phyloP scores from a whole-genome alignment of 768 basidiomycete species.

The Boletus insuetus region DNA sequence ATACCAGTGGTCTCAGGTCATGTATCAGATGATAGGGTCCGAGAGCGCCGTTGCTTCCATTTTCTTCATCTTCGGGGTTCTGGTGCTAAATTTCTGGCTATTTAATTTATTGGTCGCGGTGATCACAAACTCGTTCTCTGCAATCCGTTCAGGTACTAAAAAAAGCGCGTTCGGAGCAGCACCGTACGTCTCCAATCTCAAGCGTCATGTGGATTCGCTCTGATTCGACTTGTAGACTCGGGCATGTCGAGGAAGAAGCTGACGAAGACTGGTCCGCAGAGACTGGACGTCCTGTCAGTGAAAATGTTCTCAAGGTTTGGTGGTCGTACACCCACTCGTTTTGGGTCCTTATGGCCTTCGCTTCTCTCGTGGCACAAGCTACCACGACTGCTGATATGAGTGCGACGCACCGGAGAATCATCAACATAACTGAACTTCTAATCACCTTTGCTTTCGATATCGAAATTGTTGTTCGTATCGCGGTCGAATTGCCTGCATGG shows the following conservation, averaged over 20 bases:
- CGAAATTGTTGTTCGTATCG: slow-evolving; percentile 77
- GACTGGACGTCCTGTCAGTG: slow-evolving; percentile 41
- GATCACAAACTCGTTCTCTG: slow-evolving; percentile 90
- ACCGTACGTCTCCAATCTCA: slow-evolving; percentile 18
- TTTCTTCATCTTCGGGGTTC: slow-evolving; percentile 81
- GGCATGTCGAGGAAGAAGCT: slow-evolving; percentile 46
- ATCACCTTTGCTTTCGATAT: slow-evolving; percentile 85
- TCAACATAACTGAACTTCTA: slow-evolving; percentile 67
- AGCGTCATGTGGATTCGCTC: not conserved
- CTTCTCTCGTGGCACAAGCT: slow-evolving; percentile 70
- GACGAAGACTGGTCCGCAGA: slow-evolving; percentile 62
- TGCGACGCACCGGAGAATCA: slow-evolving; percentile 41
- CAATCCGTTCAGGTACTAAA: slow-evolving; percentile 81
- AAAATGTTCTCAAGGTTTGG: slow-evolving; percentile 51
- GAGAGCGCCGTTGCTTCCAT: slow-evolving; percentile 87
- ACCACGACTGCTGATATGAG: slow-evolving; percentile 55
- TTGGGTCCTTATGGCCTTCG: slow-evolving; percentile 75
- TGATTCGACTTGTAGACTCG: slow-evolving; percentile 31
- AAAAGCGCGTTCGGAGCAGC: slow-evolving; percentile 90
- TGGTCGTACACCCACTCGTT: slow-evolving; percentile 62
- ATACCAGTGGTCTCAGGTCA: slow-evolving; percentile 68
- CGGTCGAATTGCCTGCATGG: slow-evolving; percentile 79
- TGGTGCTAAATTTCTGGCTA: slow-evolving; percentile 92
- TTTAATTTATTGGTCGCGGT: slow-evolving; percentile 94
- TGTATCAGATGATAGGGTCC: slow-evolving; percentile 87